Evolutionary conservation across 1,284 basidiomycete genomes (phyloP), one percentile per base, ranked within the genome.

Genomic region (Cutaneotrichosporon sp.): DNA sequence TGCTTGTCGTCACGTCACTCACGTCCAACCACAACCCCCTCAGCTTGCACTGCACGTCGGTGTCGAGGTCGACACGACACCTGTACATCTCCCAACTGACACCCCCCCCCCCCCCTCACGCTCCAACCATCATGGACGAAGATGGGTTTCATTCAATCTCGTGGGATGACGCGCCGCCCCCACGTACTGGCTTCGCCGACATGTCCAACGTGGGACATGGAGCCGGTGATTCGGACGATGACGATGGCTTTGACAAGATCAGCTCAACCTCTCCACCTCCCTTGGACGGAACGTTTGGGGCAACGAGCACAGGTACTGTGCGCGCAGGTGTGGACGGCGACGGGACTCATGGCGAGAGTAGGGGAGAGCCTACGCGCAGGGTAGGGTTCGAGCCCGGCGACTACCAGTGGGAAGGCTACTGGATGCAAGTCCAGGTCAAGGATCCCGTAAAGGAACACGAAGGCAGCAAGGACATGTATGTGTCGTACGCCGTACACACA

Each of bases 401-500:
- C 39, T 60, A 48, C 15, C 56, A 88, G 71, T 93, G 90, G 90
- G 86, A 88, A 67, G 90, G 90, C 7, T 58, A 56, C 46, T 88
- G 87, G 77, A 84, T 94, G 68, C 80, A 85, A 44, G 87, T 91
- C 14, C 80, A 82, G 51, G 90, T 98, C 56, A 84, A 84, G 67
- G 93, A 97, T 68, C 92, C 93, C 21, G 83, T 91, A 58, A 97
- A 96, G 74, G 94, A 97, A 76, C 82, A 96, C 45, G 87, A 92
- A 58, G 91, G 93, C 63, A 93, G 90, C 42, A 96, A 94, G 77
- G 93, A 97, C 72, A 86, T 89, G 54, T 97, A 91, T 76, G 90
- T 97, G 51, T 92, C 90, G 42, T 98, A 97, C 74, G 80, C 92
- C 39, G 90, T 98, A 37, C 81, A 84, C 23, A 90, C 90, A 40